These are phyloP conservation scores for Parastagonospora nodorum DNA, from an alignment of 2,329 filamentous ascomycete genomes.

Conservation along the genomic window DNA sequence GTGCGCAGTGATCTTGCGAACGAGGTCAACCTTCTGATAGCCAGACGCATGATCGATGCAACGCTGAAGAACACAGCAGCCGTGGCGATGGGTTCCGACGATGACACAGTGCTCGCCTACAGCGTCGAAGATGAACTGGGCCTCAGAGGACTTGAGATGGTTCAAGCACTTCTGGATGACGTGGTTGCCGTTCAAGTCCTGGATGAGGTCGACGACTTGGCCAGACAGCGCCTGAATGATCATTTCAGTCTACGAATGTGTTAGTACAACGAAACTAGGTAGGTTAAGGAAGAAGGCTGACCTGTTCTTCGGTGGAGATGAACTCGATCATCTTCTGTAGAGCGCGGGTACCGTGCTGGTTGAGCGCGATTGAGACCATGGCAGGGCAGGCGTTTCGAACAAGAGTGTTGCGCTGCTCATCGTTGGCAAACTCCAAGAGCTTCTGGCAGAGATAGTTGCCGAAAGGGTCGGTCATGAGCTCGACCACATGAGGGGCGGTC, in stretches of 20 bases:
- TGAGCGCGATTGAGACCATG: constrained; percentile 91
- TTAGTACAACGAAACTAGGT: constrained; percentile 12
- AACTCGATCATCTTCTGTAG: constrained; percentile 99
- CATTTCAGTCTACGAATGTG: constrained; percentile 63
- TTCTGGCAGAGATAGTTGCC: constrained; percentile 99
- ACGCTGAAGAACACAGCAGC: constrained; percentile 95
- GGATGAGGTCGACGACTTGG: constrained; percentile 90
- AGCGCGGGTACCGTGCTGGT: constrained; percentile 95
- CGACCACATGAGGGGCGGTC: constrained; percentile 90
- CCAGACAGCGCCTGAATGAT: constrained; percentile 84
- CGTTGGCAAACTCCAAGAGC: constrained; percentile 90
- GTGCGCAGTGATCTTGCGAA: constrained; percentile 83
- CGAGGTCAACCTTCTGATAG: constrained; percentile 84
- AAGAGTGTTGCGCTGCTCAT: constrained; percentile 90
- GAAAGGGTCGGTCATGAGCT: constrained; percentile 98
- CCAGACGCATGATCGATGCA: constrained; percentile 97
- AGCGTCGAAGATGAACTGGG: constrained; percentile 96
- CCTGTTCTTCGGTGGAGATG: constrained; percentile 81
- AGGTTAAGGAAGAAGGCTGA: constrained; percentile 16
- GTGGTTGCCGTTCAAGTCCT: constrained; percentile 97
- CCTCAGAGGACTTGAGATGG: constrained; percentile 81
- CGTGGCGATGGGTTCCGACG: constrained; percentile 95
- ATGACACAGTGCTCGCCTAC: constrained; percentile 85
- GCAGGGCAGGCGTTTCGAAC: constrained; percentile 87
- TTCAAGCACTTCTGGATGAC: constrained; percentile 99